phyloP scores from a whole-genome alignment of 176 grass and related monocot species.

The Puya raimondii region DNA sequence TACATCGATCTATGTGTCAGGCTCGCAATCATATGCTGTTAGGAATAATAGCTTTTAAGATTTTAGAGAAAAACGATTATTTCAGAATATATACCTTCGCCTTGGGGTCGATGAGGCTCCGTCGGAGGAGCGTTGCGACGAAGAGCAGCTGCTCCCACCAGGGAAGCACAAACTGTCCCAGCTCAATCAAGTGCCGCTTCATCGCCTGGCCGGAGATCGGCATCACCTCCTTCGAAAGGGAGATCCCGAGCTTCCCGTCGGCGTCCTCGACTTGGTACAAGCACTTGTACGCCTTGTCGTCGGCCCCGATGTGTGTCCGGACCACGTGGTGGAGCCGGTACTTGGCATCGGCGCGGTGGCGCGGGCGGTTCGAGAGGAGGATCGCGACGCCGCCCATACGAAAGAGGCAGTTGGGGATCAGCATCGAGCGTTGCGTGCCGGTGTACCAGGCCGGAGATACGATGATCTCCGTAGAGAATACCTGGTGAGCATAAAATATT shows the following conservation, averaged over 20 bases:
- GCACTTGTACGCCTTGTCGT: not conserved
- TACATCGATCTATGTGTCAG: too few species aligned
- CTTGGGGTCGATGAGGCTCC: not conserved
- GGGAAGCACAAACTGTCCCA: not conserved
- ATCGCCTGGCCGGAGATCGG: not conserved
- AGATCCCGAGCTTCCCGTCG: not conserved
- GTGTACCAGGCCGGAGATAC: not conserved
- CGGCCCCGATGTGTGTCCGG: not conserved
- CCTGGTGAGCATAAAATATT: too few species aligned
- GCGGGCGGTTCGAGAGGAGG: not conserved
- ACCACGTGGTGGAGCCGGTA: not conserved
- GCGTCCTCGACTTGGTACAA: not conserved
- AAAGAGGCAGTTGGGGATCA: not conserved
- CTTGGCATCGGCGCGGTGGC: not conserved
- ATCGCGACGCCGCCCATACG: not conserved
- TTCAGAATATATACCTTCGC: not conserved
- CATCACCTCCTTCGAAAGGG: not conserved
- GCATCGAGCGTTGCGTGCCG: not conserved
- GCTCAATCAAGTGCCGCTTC: not conserved
- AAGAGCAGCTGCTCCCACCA: slow-evolving; percentile 3
- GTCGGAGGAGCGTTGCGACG: not conserved
- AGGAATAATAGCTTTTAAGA: too few species aligned
- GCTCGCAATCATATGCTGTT: too few species aligned
- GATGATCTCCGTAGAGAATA: not conserved
- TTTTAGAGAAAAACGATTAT: too few species aligned